These are phyloP conservation scores for Pyrus pyrifolia DNA, from an alignment of 306 rosid genomes.

Conservation along the genomic window DNA sequence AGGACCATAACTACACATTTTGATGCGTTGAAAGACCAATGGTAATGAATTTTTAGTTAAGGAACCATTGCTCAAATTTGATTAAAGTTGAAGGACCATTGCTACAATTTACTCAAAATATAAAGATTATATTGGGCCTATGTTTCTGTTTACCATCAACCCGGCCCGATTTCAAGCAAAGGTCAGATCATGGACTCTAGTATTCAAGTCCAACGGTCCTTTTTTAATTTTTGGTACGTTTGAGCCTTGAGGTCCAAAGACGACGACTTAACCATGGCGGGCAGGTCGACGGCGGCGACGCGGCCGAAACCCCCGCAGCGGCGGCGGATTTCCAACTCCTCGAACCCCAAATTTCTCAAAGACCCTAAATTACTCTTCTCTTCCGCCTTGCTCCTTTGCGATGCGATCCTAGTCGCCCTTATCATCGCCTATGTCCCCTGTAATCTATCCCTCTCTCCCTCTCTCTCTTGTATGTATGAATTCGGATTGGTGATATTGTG, in stretches of 20 bases:
- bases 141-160: background rate
- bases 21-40: too few relatives aligned
- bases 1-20: too few relatives aligned
- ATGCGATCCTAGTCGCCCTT: constrained; percentile 51
- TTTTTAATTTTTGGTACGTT: background rate
- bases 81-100: too few relatives aligned
- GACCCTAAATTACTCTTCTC: constrained; percentile 42
- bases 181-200: background rate
- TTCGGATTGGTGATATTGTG: background rate
- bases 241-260: background rate
- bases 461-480: background rate
- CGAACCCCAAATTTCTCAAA: background rate
- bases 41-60: too few relatives aligned
- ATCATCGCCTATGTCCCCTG: constrained; percentile 78
- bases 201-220: background rate
- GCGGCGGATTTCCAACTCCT: background rate
- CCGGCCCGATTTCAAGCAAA: background rate
- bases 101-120: too few relatives aligned
- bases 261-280: constrained; percentile 40
- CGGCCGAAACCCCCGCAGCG: constrained; percentile 24
- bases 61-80: too few relatives aligned
- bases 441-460: constrained; percentile 17
- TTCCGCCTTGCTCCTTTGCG: constrained; percentile 45
- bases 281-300: constrained; percentile 34
- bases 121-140: background rate